Percentiles rank a stretch among this genome's conserved stretches.
Evolutionary conservation across 208 protist species (phyloP).

Genomic region (Cochliopodium minus): DNA sequence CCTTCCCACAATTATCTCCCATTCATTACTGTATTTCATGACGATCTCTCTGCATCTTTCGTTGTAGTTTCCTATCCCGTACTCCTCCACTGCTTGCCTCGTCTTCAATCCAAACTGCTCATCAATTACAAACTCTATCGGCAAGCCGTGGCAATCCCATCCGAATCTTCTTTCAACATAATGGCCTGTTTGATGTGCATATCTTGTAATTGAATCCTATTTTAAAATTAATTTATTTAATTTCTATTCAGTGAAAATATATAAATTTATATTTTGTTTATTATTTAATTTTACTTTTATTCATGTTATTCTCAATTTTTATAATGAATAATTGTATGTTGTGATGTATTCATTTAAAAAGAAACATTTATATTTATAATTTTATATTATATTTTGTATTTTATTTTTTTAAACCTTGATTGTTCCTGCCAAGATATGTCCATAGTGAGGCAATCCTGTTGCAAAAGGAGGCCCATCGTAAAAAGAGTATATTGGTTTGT

Average conservation of each 20-base stretch:
- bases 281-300: background rate
- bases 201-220: constrained; percentile 70
- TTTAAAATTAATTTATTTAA: background rate
- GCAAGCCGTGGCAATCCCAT: constrained; percentile 97
- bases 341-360: too few relatives aligned
- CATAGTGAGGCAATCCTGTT: constrained; percentile 99
- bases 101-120: constrained; percentile 74
- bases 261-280: background rate
- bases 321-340: too few relatives aligned
- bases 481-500: constrained; percentile 60
- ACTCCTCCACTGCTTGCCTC: constrained; percentile 74
- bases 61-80: constrained; percentile 97
- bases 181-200: constrained; percentile 77
- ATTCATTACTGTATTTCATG: constrained; percentile 92
- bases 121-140: constrained; percentile 98
- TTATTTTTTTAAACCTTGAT: constrained; percentile 86
- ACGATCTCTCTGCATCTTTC: constrained; percentile 90
- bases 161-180: constrained; percentile 94
- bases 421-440: constrained; percentile 95
- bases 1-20: constrained; percentile 76
- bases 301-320: too few relatives aligned
- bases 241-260: background rate
- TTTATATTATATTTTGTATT: background rate
- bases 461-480: constrained; percentile 99
- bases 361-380: too few relatives aligned